Evolutionary conservation across 176 grass and related monocot genomes (phyloP).

Genomic region (Cenchrus americanus): DNA sequence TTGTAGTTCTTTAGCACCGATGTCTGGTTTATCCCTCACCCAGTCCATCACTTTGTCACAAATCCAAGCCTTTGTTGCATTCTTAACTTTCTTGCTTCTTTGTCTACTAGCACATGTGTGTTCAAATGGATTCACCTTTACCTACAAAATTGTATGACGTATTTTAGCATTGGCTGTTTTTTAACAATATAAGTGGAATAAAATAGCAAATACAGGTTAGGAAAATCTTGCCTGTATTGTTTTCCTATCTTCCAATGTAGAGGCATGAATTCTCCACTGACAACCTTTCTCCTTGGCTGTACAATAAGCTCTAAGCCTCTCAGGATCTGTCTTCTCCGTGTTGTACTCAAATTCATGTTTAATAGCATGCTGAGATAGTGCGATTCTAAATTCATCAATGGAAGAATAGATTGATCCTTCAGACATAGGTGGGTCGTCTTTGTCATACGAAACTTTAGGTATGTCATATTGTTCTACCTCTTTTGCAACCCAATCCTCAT

Average conservation of each 20-base stretch:
- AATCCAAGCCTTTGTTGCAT: background rate
- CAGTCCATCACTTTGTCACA: background rate
- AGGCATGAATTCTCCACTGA: background rate
- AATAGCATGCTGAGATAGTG: background rate
- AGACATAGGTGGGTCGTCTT: background rate
- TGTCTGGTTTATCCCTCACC: background rate
- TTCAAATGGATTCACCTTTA: background rate
- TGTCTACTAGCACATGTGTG: background rate
- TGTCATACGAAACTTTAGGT: constrained; percentile 2
- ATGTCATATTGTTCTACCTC: background rate
- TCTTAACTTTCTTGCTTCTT: background rate
- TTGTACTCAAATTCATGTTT: constrained; percentile 24
- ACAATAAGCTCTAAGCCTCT: background rate
- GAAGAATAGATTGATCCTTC: background rate
- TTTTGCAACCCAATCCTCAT: background rate
- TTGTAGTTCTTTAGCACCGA: background rate
- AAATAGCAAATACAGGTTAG: background rate
- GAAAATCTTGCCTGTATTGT: background rate
- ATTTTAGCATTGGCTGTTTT: too few species aligned
- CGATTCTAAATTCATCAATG: background rate
- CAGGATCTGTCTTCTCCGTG: background rate
- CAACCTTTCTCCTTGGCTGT: background rate
- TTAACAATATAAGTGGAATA: background rate
- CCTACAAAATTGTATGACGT: background rate
- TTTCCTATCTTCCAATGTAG: background rate